Conservation (phyloP, 352 stramenopile species). For the Pythium inflatum region DNA sequence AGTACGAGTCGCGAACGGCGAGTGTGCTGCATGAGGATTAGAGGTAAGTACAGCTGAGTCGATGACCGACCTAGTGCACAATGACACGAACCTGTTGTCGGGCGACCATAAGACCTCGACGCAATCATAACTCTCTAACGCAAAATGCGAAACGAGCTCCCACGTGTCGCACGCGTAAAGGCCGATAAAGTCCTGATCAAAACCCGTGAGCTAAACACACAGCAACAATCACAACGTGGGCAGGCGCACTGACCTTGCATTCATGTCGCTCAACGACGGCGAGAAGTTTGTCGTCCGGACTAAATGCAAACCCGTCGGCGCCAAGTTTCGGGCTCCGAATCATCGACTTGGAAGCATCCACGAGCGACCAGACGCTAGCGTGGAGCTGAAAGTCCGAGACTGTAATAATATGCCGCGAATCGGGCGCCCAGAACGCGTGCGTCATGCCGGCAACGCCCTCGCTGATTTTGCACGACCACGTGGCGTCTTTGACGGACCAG, state of each 20-base stretch:
- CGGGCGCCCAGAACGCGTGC: slow-evolving; percentile 55
- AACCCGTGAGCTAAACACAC: background rate
- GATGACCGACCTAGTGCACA: background rate
- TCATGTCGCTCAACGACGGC: slow-evolving; percentile 75
- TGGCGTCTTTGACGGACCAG: slow-evolving; percentile 67
- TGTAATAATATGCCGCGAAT: slow-evolving; percentile 71
- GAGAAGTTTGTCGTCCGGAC: slow-evolving; percentile 54
- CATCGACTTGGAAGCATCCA: slow-evolving; percentile 58
- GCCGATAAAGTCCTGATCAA: slow-evolving; percentile 64
- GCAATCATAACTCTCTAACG: slow-evolving; percentile 82
- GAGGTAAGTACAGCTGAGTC: background rate
- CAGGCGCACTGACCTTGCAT: slow-evolving; percentile 70
- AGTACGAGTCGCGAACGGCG: slow-evolving; percentile 66
- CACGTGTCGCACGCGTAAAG: slow-evolving; percentile 79
- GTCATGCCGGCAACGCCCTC: slow-evolving; percentile 73
- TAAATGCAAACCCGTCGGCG: slow-evolving; percentile 71
- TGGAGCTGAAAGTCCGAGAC: slow-evolving; percentile 88
- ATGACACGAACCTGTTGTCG: slow-evolving; percentile 61
- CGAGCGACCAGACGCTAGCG: slow-evolving; percentile 79
- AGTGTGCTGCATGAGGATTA: slow-evolving; percentile 43
- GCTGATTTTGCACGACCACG: slow-evolving; percentile 74
- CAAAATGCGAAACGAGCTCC: slow-evolving; percentile 73
- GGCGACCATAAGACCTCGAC: slow-evolving; percentile 71
- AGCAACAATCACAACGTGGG: no score
- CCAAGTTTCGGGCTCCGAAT: slow-evolving; percentile 75